Evolutionary conservation across 257 asterid genomes (phyloP), one percentile per base, ranked within the genome.

Genomic region (Jacaranda copaia): DNA sequence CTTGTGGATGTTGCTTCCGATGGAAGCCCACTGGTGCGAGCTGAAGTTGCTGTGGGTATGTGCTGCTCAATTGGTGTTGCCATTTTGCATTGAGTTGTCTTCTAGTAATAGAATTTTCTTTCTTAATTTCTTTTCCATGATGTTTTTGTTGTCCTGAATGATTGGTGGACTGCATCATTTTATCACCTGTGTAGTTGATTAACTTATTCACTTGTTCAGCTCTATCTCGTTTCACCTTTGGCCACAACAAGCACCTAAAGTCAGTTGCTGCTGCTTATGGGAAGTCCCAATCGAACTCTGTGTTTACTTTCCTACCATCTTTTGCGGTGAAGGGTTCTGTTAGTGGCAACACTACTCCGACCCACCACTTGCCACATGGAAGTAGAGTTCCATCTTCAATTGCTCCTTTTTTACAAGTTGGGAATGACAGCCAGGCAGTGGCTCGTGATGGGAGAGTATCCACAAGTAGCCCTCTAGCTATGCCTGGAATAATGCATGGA

Each of bases 11-110:
- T 87, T 82, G 94, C 84, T 78, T 90, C 97, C 67, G 99, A 96
- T 78, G 99, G 99, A 79, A 96, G 98, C 85, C 97, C 99, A 38
- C 85, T 93, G 75, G 99, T 96, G 51, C 96, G 99, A 49, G 97
- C 97, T 16, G 99, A 96, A 92, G 99, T 92, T 78, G 97, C 98
- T 72, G 93, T 92, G 78, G 98, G 99, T 96, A 90, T 74, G 96
- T 78, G 19, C 57, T 63, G 20, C 76, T 49, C 59, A 13, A 77
- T 57, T 52, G 55, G 68, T 8, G 68, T 75, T 74, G 6, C n/a
- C 75, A 61, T 57, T 20, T 53, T 79, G 69, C 79, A 56, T 32
- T 43, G 25, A n/a, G 61, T 79, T 67, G 35, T 55, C 9, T 42
- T 35, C 45, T 39, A 39, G 58, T 39, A 20, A 53, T 25, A 69